These are phyloP conservation scores for Monilinia polystroma DNA, from an alignment of 2,329 filamentous ascomycete species.

Conservation along the genomic window DNA sequence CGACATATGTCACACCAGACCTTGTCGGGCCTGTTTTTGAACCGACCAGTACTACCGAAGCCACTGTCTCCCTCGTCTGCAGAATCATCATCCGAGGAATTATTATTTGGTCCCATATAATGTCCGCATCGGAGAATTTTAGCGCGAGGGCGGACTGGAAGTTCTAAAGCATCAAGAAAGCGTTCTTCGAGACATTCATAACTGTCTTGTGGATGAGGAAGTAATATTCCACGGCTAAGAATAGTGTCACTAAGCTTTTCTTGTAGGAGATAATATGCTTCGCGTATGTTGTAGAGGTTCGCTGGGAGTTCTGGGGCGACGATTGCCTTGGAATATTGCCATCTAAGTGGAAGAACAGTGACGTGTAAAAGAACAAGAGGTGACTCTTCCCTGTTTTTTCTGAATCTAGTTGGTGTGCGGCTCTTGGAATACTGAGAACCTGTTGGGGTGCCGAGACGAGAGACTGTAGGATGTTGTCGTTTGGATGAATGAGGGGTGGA, in stretches of 20 bases:
- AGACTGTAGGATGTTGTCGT: constrained; percentile 50
- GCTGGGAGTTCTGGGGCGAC: constrained; percentile 48
- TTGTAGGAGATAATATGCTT: constrained; percentile 65
- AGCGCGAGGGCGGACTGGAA: constrained; percentile 62
- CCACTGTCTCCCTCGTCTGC: constrained; percentile 26
- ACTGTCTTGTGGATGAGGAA: constrained; percentile 76
- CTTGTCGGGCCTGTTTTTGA: constrained; percentile 19
- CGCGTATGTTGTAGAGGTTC: constrained; percentile 52
- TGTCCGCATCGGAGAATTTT: constrained; percentile 74
- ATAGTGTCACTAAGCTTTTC: constrained; percentile 72
- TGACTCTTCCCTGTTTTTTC: constrained; percentile 54
- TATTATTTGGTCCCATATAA: constrained; percentile 58
- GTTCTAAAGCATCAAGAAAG: constrained; percentile 70
- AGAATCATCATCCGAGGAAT: constrained; percentile 37
- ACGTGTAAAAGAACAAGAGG: constrained; percentile 77
- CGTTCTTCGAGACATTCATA: constrained; percentile 79
- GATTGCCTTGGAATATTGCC: constrained; percentile 61
- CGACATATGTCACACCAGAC: constrained; percentile 41
- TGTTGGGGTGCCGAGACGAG: constrained; percentile 56
- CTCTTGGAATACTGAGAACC: constrained; percentile 32
- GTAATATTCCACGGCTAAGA: constrained; percentile 68
- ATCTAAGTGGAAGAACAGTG: constrained; percentile 68
- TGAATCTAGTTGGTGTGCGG: constrained; percentile 57
- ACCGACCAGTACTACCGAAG: constrained; percentile 18
- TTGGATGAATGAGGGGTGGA: constrained; percentile 57